Base-by-base conservation (phyloP, 2,329 filamentous ascomycete species). In the Paraphoma chrysanthemicola region DNA sequence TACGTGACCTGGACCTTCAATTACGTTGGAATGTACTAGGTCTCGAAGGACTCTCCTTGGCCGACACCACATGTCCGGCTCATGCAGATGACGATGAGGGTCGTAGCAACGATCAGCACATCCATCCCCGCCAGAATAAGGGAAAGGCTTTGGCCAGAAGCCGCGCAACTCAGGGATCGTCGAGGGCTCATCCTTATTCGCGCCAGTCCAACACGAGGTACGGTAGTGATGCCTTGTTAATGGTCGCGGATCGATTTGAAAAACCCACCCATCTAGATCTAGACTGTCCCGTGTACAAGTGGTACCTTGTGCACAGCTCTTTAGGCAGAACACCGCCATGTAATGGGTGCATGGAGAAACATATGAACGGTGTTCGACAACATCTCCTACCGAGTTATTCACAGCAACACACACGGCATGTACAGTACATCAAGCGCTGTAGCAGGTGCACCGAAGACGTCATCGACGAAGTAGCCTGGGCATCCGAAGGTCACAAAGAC, bases 251-350 rank as follows among this genome's bases (percentile, higher is more conserved):
- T 4, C 12, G 12, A 23, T 44, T 38, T 18, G 9, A 52, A 8
- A 38, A 43, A 30, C 38, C 46, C 16, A 33, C 45, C 11, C 10
- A 33, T 14, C n/a, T n/a, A 17, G 42, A 46, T 12, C 31, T 57
- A 5, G 54, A 57, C 31, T 57, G 54, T 46, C 49, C 49, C 12
- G 33, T 57, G 6, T 49, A 57, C 36, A 57, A 57, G 14, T 45
- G 38, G 16, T 44, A 57, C 33, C n/a, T 53, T 12, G 36, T 43
- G 41, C 42, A 53, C 33, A 36, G 33, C 33, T 36, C 33, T 3
- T 14, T 36, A 23, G 17, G 33, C 4, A 36, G 28, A 12, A 10
- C 28, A 16, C 53, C 54, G 9, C 54, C 54, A 30, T 57, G 54
- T 28, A 48, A 48, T 41, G 54, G 54, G 14, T 53, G 49, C 12